These are phyloP conservation scores for Eustoma russellianum DNA, from an alignment of 257 asterid genomes.

Conservation along the genomic window DNA sequence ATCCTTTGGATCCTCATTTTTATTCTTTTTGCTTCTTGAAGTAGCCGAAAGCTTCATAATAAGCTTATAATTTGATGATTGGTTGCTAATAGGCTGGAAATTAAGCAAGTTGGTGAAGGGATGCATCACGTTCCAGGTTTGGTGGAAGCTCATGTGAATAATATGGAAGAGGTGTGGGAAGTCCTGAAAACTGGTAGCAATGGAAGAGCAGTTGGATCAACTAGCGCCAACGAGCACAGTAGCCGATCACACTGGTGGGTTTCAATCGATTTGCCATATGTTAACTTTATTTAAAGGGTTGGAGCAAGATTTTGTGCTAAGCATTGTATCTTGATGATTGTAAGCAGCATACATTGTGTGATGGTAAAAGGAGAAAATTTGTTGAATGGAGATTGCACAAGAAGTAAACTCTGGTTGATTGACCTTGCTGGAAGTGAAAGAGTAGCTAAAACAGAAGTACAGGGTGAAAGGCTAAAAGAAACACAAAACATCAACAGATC, in stretches of 20 bases:
- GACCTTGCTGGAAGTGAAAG: constrained; percentile 97
- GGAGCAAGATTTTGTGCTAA: constrained; percentile 10
- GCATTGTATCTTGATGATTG: constrained; percentile 1
- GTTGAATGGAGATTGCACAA: constrained; percentile 76
- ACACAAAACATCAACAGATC: constrained; percentile 91
- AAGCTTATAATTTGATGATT: background rate
- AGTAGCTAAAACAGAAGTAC: constrained; percentile 87
- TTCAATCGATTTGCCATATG: background rate
- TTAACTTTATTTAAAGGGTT: no score
- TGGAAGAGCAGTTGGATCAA: constrained; percentile 84
- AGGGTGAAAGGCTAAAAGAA: constrained; percentile 84
- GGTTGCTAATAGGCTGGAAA: constrained; percentile 55
- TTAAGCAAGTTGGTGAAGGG: constrained; percentile 88
- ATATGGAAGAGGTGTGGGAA: constrained; percentile 83
- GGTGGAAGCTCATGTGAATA: constrained; percentile 71
- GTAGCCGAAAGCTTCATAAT: background rate
- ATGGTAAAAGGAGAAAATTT: constrained; percentile 90
- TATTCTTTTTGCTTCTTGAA: background rate
- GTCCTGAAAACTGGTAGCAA: constrained; percentile 76
- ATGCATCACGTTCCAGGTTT: constrained; percentile 91
- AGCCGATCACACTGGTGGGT: constrained; percentile 95
- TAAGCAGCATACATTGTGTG: constrained; percentile 82
- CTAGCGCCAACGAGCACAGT: constrained; percentile 85
- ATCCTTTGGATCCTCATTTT: no score
- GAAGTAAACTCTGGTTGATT: constrained; percentile 89